phyloP scores from a whole-genome alignment of 306 rosid species.

The Cicer bijugum region DNA sequence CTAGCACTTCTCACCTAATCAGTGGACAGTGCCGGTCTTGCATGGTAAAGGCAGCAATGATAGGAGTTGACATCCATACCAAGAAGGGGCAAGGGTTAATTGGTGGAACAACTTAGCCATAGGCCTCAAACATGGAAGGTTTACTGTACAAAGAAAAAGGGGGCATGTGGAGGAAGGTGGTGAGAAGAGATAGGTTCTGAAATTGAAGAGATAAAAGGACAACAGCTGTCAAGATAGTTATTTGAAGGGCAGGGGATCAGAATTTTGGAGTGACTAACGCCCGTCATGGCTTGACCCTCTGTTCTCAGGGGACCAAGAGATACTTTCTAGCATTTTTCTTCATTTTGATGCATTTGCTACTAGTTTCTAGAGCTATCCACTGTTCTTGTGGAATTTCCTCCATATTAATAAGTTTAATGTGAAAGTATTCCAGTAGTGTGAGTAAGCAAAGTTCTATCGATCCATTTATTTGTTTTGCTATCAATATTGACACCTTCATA shows the following conservation, averaged over 20 bases:
- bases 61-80: not conserved
- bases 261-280: not conserved
- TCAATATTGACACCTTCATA: not conserved
- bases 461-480: slow-evolving; percentile 21
- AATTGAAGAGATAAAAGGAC: not conserved
- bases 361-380: not conserved
- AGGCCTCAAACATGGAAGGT: not conserved
- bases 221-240: not conserved
- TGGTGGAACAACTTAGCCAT: not conserved
- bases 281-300: not conserved
- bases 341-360: not conserved
- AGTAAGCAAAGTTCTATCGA: slow-evolving; percentile 6
- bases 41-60: not conserved
- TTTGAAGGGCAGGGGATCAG: not conserved
- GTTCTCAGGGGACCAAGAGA: not conserved
- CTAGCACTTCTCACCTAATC: not conserved
- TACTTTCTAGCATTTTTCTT: not conserved
- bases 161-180: not conserved
- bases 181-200: not conserved
- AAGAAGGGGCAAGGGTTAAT: not conserved
- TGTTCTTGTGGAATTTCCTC: not conserved
- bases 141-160: slow-evolving; percentile 6
- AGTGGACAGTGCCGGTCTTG: not conserved
- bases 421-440: not conserved
- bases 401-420: not conserved